phyloP scores from a whole-genome alignment of 2,329 filamentous ascomycete genomes.

The Raffaelea albimanens region DNA sequence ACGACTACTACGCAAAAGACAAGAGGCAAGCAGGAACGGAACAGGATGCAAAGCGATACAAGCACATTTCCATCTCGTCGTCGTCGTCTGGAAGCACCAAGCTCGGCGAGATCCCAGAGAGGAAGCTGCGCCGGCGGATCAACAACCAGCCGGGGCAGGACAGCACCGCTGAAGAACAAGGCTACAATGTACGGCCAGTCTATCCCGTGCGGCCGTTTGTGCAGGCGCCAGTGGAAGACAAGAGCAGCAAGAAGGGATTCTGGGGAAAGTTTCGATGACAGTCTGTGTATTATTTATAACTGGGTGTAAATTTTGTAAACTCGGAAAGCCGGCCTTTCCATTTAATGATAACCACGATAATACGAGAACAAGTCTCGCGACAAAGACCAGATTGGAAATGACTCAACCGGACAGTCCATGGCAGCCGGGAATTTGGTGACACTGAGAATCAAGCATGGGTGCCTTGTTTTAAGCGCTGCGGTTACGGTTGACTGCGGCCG shows the following conservation, averaged over 20 bases:
- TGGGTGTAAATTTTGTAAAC: too few relatives aligned
- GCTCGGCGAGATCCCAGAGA: conserved; percentile 24
- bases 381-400: too few relatives aligned
- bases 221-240: conserved; percentile 13
- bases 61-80: conserved; percentile 21
- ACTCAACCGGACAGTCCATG: too few relatives aligned
- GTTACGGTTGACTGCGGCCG: too few relatives aligned
- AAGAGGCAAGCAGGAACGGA: not conserved
- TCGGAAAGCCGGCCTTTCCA: too few relatives aligned
- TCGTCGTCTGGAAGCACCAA: conserved; percentile 24
- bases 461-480: too few relatives aligned
- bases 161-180: conserved; percentile 11
- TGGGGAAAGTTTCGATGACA: conserved; percentile 17
- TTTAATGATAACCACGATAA: too few relatives aligned
- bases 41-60: conserved; percentile 4
- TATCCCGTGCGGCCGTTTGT: conserved; percentile 22
- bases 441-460: too few relatives aligned
- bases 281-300: too few relatives aligned
- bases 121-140: conserved; percentile 15
- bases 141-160: not conserved
- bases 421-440: too few relatives aligned
- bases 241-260: conserved; percentile 15
- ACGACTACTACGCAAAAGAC: not conserved
- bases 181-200: conserved; percentile 19
- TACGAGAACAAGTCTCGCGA: too few relatives aligned